These are phyloP conservation scores for Taphrina communis DNA, from an alignment of 1,139 yeast species.

Conservation along the genomic window DNA sequence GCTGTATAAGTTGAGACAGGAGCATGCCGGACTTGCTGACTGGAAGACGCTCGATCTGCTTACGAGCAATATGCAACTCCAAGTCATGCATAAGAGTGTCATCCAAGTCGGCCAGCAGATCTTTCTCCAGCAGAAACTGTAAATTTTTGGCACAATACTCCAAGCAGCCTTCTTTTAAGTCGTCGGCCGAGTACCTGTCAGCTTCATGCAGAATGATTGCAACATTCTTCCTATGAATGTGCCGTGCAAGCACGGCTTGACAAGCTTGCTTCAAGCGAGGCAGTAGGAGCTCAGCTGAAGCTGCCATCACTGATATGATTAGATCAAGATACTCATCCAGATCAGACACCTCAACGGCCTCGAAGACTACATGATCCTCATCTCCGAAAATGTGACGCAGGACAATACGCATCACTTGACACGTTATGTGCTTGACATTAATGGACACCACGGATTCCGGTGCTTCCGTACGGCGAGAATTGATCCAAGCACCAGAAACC, in stretches of 20 bases:
- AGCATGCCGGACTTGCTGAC: constrained; percentile 45
- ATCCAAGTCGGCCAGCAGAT: constrained; percentile 49
- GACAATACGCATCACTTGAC: constrained; percentile 59
- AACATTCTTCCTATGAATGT: constrained; percentile 49
- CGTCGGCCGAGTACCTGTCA: constrained; percentile 59
- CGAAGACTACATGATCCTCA: constrained; percentile 57
- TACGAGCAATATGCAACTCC: constrained; percentile 50
- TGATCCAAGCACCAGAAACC: constrained; percentile 29
- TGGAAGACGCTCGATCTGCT: constrained; percentile 45
- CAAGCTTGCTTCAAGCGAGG: constrained; percentile 65
- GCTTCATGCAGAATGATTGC: constrained; percentile 64
- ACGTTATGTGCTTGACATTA: constrained; percentile 53
- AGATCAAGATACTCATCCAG: constrained; percentile 61
- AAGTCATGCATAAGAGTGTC: constrained; percentile 50
- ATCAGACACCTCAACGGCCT: constrained; percentile 52
- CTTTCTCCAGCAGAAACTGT: constrained; percentile 66
- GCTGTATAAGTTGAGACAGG: constrained; percentile 42
- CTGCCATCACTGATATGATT: constrained; percentile 64
- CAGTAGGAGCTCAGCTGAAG: constrained; percentile 69
- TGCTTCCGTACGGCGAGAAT: constrained; percentile 41
- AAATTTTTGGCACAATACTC: constrained; percentile 73
- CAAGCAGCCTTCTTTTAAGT: constrained; percentile 65
- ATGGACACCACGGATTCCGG: constrained; percentile 54
- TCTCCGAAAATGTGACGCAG: constrained; percentile 67
- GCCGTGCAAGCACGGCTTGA: constrained; percentile 66